A percentile compares a stretch with the other conserved stretches of the same genome.
Conservation (phyloP, 2,329 filamentous ascomycete species). For the Apiospora kogelbergensis region DNA sequence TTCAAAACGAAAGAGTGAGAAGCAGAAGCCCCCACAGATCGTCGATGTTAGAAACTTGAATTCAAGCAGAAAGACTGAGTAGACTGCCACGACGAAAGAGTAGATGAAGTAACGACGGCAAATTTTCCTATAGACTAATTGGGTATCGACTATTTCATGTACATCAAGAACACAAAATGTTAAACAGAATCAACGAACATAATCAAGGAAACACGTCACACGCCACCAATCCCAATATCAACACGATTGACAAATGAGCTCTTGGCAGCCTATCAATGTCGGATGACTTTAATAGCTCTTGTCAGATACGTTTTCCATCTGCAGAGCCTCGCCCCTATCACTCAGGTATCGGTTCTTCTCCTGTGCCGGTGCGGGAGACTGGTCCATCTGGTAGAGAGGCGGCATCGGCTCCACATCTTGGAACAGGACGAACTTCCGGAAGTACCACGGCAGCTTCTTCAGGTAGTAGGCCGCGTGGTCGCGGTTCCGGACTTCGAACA, state of each 20-base stretch:
- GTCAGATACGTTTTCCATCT: neutral
- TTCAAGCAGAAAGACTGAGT: no score
- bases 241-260: neutral
- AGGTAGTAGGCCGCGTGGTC: constrained; percentile 15
- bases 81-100: neutral
- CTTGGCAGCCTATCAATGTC: neutral
- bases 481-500: constrained; percentile 20
- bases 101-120: neutral
- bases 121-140: neutral
- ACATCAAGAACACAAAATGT: neutral
- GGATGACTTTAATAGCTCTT: neutral
- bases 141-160: neutral
- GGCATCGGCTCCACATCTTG: constrained; percentile 11
- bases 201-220: no score
- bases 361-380: neutral
- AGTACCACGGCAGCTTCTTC: constrained; percentile 17
- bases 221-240: neutral
- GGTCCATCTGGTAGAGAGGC: constrained; percentile 14
- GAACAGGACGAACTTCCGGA: constrained; percentile 14
- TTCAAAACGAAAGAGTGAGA: neutral
- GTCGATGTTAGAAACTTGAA: neutral
- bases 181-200: neutral
- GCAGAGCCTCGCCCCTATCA: neutral
- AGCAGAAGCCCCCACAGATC: constrained; percentile 9
- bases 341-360: neutral